Evolutionary conservation across 73 alveolate genomes (phyloP), one percentile per base, ranked within the genome.

Genomic region (Breviolum minutum): DNA sequence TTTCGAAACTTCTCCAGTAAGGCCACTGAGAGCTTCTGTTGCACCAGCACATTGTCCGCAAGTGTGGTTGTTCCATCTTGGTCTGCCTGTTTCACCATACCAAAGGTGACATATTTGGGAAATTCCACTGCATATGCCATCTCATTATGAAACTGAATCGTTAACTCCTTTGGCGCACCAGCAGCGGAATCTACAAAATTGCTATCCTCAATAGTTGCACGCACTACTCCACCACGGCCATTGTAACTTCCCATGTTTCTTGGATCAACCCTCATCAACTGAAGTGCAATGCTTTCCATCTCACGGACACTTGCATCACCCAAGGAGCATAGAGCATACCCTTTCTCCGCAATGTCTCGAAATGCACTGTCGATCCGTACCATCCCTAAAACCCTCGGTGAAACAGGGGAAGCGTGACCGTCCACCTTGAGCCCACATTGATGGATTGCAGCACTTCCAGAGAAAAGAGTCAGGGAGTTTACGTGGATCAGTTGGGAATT

Each of bases 1-100:
- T 48, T 64, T 40, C 88, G 97, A 76, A 91, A 91, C 76, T 91
- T 91, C 63, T 70, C 70, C 97, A 91, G 82, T 88, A 91, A 61
- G 29, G 77, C 32, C 4, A 74, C 69, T 6, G 97, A 71, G n/a
- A 91, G 88, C 87, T 60, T 48, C 24, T 63, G 32, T 30, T 91
- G 97, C 97, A 71, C 97, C 22, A 60, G 61, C 87, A 91, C 16
- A 68, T 91, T 91, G 97, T 91, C 97, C 29, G 97, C 97, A 87
- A 91, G n/a, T 5, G 97, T 70, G 87, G 97, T 91, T 8, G 97
- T 91, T 1, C 97, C 97, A 20, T 91, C 88, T 10, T n/a, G 71
- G 19, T 70, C 60, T 12, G 97, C 97, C 60, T 91, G 97, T 29
- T 77, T 76, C 10, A 91, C 88, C 97, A 91, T 91, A 0, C 88